These are phyloP conservation scores for Debaryomyces nepalensis DNA, from an alignment of 1,139 yeast species.

Conservation along the genomic window DNA sequence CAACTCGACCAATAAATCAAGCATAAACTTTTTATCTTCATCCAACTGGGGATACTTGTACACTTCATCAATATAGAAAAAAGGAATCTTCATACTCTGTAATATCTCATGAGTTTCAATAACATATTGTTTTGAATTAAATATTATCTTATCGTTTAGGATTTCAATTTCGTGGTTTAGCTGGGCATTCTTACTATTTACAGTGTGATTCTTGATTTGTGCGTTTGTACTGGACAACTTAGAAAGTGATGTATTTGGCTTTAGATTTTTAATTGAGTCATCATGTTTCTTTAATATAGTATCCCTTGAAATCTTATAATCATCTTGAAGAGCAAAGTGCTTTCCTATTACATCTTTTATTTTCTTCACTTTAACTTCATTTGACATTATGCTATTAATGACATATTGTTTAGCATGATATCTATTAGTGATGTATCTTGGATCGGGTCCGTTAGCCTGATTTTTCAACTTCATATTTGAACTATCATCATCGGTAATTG, in stretches of 20 bases:
- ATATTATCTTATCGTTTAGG: slow-evolving; percentile 25
- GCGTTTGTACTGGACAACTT: slow-evolving; percentile 14
- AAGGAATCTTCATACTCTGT: slow-evolving; percentile 29
- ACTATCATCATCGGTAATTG: slow-evolving; percentile 17
- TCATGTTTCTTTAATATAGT: slow-evolving; percentile 18
- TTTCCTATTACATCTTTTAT: slow-evolving; percentile 17
- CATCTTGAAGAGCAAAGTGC: slow-evolving; percentile 24
- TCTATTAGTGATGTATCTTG: slow-evolving; percentile 26
- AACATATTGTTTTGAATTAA: slow-evolving; percentile 24
- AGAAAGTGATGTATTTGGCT: slow-evolving; percentile 1
- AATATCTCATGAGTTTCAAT: slow-evolving; percentile 23
- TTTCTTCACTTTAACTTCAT: slow-evolving; percentile 8
- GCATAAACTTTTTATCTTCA: slow-evolving; percentile 29
- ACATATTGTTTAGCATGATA: slow-evolving; percentile 27
- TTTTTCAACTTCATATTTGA: neutral
- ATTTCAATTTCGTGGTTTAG: slow-evolving; percentile 18
- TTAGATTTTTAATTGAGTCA: slow-evolving; percentile 12
- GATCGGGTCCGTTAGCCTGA: slow-evolving; percentile 16
- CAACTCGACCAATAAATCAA: slow-evolving; percentile 17
- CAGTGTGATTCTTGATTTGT: slow-evolving; percentile 12
- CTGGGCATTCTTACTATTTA: slow-evolving; percentile 15
- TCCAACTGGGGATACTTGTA: slow-evolving; percentile 31
- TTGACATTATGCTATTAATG: slow-evolving; percentile 14
- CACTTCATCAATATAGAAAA: slow-evolving; percentile 24
- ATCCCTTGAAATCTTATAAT: slow-evolving; percentile 22